Evolutionary conservation across 495 filamentous ascomycete species (phyloP).

Genomic region (Xylaria acuta): DNA sequence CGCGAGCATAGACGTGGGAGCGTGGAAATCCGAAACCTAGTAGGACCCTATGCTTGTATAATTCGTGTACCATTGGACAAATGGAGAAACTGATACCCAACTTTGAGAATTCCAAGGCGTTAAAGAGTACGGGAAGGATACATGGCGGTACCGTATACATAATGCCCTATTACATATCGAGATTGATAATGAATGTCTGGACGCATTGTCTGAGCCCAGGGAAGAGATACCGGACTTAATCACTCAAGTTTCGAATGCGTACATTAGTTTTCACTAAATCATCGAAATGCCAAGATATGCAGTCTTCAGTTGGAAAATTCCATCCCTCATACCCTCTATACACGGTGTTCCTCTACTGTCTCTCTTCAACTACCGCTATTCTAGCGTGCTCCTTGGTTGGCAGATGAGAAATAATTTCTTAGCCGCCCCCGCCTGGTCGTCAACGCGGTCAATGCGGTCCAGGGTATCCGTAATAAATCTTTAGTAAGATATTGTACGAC

Average conservation of each 20-base stretch:
- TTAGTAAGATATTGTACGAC: neutral
- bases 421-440: no score
- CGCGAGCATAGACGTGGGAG: neutral
- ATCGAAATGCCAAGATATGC: neutral
- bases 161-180: conserved; percentile 15
- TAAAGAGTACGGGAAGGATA: neutral
- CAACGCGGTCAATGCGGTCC: neutral
- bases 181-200: neutral
- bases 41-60: neutral
- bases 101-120: conserved; percentile 4
- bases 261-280: neutral
- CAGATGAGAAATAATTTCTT: neutral
- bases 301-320: neutral
- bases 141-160: neutral
- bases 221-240: neutral
- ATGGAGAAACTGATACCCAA: conserved; percentile 19
- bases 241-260: neutral
- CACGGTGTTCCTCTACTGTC: neutral
- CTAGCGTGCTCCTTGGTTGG: neutral
- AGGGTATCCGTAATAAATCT: neutral
- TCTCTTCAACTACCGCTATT: neutral
- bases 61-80: conserved; percentile 4
- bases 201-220: neutral
- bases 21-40: neutral
- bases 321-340: neutral